Evolutionary conservation across 352 stramenopile species (phyloP).

Genomic region (Plasmopara halstedii): DNA sequence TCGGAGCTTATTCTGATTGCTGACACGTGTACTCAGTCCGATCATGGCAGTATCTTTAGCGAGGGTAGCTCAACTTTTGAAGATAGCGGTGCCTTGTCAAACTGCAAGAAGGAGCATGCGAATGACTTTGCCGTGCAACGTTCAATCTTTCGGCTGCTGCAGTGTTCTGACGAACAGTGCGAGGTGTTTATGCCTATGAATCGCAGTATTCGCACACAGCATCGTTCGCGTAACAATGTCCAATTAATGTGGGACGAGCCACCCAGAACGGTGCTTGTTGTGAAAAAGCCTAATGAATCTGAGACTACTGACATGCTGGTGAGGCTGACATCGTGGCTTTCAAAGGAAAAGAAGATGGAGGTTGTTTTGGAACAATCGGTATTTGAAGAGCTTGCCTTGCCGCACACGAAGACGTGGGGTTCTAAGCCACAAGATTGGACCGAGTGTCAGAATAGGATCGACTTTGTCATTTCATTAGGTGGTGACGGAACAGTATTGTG

Average conservation of each 20-base stretch:
- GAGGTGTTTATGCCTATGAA: conserved; percentile 84
- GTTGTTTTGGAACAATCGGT: conserved; percentile 72
- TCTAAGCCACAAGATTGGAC: conserved; percentile 50
- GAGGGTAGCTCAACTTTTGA: conserved; percentile 46
- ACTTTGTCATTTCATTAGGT: conserved; percentile 91
- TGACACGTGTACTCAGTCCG: conserved; percentile 63
- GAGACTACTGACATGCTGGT: conserved; percentile 66
- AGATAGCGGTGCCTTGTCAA: conserved; percentile 40
- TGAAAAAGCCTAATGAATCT: conserved; percentile 86
- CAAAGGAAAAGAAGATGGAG: conserved; percentile 61
- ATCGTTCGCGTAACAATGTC: conserved; percentile 82
- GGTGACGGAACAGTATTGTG: conserved; percentile 92
- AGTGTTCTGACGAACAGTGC: conserved; percentile 85
- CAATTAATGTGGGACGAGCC: conserved; percentile 85
- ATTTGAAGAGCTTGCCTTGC: conserved; percentile 52
- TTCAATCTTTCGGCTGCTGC: conserved; percentile 68
- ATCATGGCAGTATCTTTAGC: conserved; percentile 60
- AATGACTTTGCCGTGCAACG: conserved; percentile 21
- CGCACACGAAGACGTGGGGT: conserved; percentile 55
- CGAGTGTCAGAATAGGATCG: conserved; percentile 68
- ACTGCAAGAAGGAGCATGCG: conserved; percentile 37
- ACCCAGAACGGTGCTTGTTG: conserved; percentile 73
- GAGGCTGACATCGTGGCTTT: conserved; percentile 58
- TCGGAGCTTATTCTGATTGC: conserved; percentile 80
- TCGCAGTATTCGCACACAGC: conserved; percentile 78